phyloP scores from a whole-genome alignment of 2,329 filamentous ascomycete species.

The Dothiorella sarmentorum region DNA sequence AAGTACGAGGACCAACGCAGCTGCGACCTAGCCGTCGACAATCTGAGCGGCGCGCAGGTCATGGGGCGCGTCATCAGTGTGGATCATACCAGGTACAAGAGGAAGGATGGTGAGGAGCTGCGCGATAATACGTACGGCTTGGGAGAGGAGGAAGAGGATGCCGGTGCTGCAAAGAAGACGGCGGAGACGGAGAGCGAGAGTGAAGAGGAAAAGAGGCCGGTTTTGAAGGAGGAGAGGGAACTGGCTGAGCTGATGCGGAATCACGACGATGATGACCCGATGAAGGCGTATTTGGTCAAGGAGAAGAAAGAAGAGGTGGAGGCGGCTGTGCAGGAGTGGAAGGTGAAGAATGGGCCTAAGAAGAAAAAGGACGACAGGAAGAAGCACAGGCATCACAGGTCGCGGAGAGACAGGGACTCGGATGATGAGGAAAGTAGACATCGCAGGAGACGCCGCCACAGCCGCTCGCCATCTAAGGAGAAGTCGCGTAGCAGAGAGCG shows the following conservation, averaged over 20 bases:
- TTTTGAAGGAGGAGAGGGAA: conserved; percentile 79
- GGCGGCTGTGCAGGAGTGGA: conserved; percentile 59
- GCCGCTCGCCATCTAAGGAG: conserved; percentile 6
- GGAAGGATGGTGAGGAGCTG: conserved; percentile 63
- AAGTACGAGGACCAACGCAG: conserved; percentile 98
- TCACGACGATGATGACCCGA: conserved; percentile 93
- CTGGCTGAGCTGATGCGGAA: conserved; percentile 70
- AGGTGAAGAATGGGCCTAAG: conserved; percentile 40
- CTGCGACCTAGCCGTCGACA: conserved; percentile 93
- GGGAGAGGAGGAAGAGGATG: conserved; percentile 54
- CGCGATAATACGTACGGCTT: not conserved
- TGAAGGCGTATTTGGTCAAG: conserved; percentile 86
- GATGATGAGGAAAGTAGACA: conserved; percentile 1
- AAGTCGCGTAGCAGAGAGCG: conserved; percentile 7
- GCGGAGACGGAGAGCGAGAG: conserved; percentile 37
- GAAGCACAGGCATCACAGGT: conserved; percentile 12
- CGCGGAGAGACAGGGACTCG: not conserved
- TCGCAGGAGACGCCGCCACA: conserved; percentile 2
- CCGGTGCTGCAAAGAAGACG: conserved; percentile 52
- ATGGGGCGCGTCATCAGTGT: conserved; percentile 78
- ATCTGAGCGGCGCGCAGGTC: conserved; percentile 81
- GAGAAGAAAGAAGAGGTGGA: conserved; percentile 89
- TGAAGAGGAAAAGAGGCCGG: conserved; percentile 51
- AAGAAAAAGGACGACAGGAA: conserved; percentile 9
- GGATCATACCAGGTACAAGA: conserved; percentile 90